These are phyloP conservation scores for Cenchrus fungigraminus DNA, from an alignment of 176 grass and related monocot species.

Conservation along the genomic window DNA sequence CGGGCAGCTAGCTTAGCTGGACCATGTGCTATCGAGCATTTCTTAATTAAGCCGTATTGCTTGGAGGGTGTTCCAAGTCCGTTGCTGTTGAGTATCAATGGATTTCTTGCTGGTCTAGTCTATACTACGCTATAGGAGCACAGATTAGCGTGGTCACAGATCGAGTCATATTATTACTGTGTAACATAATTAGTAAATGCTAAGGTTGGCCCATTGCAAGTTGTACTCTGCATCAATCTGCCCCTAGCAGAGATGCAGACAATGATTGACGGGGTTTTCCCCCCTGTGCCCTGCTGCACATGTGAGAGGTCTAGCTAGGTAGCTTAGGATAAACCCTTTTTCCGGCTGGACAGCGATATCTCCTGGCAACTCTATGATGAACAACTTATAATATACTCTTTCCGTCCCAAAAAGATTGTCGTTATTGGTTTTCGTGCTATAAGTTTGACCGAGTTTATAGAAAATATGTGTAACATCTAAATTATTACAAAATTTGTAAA, in stretches of 20 bases:
- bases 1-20: background rate
- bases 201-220: background rate
- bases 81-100: background rate
- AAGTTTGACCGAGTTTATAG: too few relatives aligned
- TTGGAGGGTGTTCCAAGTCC: background rate
- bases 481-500: too few relatives aligned
- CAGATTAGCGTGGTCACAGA: background rate
- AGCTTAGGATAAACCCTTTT: background rate
- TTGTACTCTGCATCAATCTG: background rate
- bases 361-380: too few relatives aligned
- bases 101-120: background rate
- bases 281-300: background rate
- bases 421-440: too few relatives aligned
- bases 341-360: background rate
- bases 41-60: background rate
- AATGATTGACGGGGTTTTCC: background rate
- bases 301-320: too few relatives aligned
- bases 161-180: too few relatives aligned
- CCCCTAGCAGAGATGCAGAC: background rate
- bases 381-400: too few relatives aligned
- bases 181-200: too few relatives aligned
- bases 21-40: background rate
- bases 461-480: too few relatives aligned
- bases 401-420: too few relatives aligned
- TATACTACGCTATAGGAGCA: too few relatives aligned